phyloP scores from a whole-genome alignment of 192 early-diverging fungal species.

The Kickxella alabastrina region DNA sequence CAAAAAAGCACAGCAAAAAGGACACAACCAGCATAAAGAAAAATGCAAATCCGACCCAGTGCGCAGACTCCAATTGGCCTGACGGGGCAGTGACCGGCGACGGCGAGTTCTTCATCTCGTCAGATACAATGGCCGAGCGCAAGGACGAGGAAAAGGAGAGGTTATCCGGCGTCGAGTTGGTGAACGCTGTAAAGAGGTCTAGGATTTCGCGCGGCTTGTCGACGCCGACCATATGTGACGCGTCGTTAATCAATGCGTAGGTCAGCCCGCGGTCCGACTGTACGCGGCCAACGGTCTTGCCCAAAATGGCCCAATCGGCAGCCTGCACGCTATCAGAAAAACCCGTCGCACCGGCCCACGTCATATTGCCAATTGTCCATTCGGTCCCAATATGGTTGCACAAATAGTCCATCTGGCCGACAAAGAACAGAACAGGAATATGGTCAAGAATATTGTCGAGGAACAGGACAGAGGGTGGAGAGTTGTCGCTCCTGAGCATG shows the following conservation, averaged over 20 bases:
- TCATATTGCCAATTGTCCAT: constrained; percentile 56
- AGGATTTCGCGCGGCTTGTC: constrained; percentile 60
- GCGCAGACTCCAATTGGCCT: neutral
- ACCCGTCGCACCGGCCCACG: constrained; percentile 59
- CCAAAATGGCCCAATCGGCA: constrained; percentile 53
- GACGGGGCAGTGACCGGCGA: neutral
- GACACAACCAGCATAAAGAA: constrained; percentile 5
- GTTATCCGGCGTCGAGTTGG: constrained; percentile 32
- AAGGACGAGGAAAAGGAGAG: constrained; percentile 42
- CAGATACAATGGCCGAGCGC: neutral
- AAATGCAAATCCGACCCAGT: constrained; percentile 24
- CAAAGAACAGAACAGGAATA: constrained; percentile 56
- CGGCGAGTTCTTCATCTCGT: neutral
- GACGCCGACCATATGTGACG: constrained; percentile 70
- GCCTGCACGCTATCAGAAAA: constrained; percentile 20
- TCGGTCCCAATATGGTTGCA: constrained; percentile 69
- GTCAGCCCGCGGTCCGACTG: constrained; percentile 59
- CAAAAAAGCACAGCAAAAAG: constrained; percentile 13
- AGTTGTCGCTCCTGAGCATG: constrained; percentile 34
- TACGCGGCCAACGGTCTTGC: constrained; percentile 43
- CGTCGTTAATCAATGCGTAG: constrained; percentile 56
- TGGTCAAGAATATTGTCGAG: constrained; percentile 51
- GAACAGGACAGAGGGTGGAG: constrained; percentile 46
- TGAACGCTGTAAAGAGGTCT: constrained; percentile 59
- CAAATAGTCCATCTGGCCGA: constrained; percentile 66